Evolutionary conservation across 2,329 filamentous ascomycete species (phyloP).

Genomic region (Fusarium temperatum): DNA sequence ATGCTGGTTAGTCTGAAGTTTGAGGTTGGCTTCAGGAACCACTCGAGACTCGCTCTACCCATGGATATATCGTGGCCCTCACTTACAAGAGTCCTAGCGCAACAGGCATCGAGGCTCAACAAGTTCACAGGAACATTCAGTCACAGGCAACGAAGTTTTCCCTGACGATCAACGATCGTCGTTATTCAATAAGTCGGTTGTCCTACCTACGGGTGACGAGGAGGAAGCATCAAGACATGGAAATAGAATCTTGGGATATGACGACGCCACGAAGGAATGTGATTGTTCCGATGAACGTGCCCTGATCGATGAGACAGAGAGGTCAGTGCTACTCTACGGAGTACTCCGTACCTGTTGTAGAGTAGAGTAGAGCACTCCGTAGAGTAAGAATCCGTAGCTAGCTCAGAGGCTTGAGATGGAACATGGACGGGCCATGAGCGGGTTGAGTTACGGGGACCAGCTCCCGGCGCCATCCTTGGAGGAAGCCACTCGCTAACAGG

Average conservation of each 20-base stretch:
- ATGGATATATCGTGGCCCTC: constrained; percentile 4
- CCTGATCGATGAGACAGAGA: constrained; percentile 31
- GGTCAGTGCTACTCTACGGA: constrained; percentile 26
- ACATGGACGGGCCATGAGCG: constrained; percentile 25
- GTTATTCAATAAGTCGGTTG: constrained; percentile 20
- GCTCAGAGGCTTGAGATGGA: constrained; percentile 20
- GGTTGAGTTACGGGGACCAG: constrained; percentile 33
- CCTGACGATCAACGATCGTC: constrained; percentile 28
- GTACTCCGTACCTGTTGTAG: background rate
- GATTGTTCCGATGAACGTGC: constrained; percentile 32
- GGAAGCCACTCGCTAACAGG: constrained; percentile 18
- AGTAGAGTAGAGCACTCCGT: background rate
- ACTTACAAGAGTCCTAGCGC: constrained; percentile 7
- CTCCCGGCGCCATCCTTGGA: constrained; percentile 37
- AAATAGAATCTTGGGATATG: constrained; percentile 7
- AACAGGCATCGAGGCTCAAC: constrained; percentile 1
- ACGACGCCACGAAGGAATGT: constrained; percentile 38
- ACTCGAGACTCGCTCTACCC: background rate
- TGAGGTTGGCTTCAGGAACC: constrained; percentile 17
- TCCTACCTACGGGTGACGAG: constrained; percentile 16
- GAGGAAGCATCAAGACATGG: constrained; percentile 2
- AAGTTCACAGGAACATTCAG: constrained; percentile 1
- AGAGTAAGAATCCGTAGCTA: background rate
- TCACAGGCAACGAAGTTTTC: constrained; percentile 26
- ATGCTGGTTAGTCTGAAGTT: constrained; percentile 11